Base-by-base conservation (phyloP, 1,284 basidiomycete species). In the Butyriboletus appendiculatus region DNA sequence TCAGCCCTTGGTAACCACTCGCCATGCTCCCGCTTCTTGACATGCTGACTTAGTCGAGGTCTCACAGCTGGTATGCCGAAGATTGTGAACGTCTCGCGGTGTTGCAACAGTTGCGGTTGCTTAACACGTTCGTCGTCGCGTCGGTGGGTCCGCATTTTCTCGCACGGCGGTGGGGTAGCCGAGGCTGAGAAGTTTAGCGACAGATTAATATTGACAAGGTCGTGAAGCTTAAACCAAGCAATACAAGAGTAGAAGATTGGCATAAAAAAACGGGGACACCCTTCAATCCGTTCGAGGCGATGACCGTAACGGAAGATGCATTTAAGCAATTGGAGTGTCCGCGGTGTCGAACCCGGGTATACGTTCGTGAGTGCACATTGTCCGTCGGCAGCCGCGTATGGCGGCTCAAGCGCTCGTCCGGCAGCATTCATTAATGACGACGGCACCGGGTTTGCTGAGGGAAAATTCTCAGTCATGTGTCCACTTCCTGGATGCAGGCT, bases 211-310 rank as follows among this genome's bases (percentile, higher is more conserved):
- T 70, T 24, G 50, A 57, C 30, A 65, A 59, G 26, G 33, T 65
- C 15, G 48, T 57, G 2, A 46, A 51, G 6, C 63, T 59, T 20
- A 59, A 59, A 44, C 66, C 69, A 5, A 59, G 60, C 34, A 28
- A 43, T 8, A 35, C 57, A n/a, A 60, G 73, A 24, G 33, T 46
- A 34, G 48, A 48, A 8, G 48, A 59, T 7, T 75, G 74, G 75
- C 41, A 53, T 15, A 59, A 59, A 37, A 55, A 65, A 37, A 76
- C 73, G 0, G 60, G 63, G 5, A 61, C 59, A 3, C 58, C 57
- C 0, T 76, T 72, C 43, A 65, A 76, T 49, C 74, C 72, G 1
- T 65, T 76, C 18, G 71, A 76, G 24, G 62, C 73, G 14, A 59
- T 71, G 35, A 56, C 66, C 3, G 47, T 58, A 4, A 32, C 59